Evolutionary conservation across 805 yeast species (phyloP).

Genomic region (Torulaspora quercuum): DNA sequence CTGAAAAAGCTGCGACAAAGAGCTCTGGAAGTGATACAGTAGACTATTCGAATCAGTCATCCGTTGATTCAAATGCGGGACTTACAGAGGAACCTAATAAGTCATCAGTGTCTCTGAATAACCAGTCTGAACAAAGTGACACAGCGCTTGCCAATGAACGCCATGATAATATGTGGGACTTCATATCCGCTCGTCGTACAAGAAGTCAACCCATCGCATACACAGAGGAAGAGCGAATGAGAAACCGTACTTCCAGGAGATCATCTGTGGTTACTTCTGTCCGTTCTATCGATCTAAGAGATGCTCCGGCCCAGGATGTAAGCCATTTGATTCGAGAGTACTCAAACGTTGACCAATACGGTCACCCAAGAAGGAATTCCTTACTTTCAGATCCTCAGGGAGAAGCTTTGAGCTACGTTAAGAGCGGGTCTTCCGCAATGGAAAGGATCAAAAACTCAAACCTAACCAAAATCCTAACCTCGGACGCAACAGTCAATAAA

Average conservation of each 20-base stretch:
- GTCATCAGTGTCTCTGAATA: slow-evolving; percentile 4
- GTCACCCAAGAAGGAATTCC: slow-evolving; percentile 27
- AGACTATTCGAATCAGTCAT: slow-evolving; percentile 3
- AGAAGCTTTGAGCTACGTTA: slow-evolving; percentile 4
- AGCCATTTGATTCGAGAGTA: slow-evolving; percentile 50
- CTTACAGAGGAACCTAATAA: slow-evolving; percentile 5
- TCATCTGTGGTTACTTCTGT: slow-evolving; percentile 13
- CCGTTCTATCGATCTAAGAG: slow-evolving; percentile 33
- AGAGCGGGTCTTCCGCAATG: slow-evolving; percentile 10
- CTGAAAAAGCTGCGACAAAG: slow-evolving; percentile 9
- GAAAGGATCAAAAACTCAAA: slow-evolving; percentile 25
- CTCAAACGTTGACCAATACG: slow-evolving; percentile 36
- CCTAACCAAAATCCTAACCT: slow-evolving; percentile 34
- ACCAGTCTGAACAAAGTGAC: slow-evolving; percentile 1
- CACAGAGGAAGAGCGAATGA: slow-evolving; percentile 13
- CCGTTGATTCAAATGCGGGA: neutral
- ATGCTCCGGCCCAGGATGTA: slow-evolving; percentile 42
- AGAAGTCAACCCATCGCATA: slow-evolving; percentile 28
- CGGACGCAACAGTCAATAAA: slow-evolving; percentile 35
- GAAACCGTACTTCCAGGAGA: slow-evolving; percentile 6
- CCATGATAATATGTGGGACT: slow-evolving; percentile 8
- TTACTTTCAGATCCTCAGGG: slow-evolving; percentile 4
- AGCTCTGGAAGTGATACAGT: slow-evolving; percentile 7
- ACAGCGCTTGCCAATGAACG: neutral
- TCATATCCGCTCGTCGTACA: slow-evolving; percentile 13